Base-by-base conservation (phyloP, 805 yeast genomes). In the Ogataea trehalophila region DNA sequence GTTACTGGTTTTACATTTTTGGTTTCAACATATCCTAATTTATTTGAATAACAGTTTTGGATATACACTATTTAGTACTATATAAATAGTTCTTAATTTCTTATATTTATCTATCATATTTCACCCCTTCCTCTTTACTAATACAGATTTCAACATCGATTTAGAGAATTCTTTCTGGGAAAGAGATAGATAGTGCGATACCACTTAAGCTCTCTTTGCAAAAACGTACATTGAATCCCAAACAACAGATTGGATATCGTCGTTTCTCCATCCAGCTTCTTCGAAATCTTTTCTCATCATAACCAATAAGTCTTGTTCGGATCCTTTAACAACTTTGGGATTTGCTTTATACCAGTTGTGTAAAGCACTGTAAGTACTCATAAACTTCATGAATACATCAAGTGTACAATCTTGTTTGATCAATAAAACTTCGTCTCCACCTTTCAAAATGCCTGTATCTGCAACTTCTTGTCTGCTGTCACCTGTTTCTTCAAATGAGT, bases 211-310 rank as follows among this genome's bases (percentile, higher is more conserved):
- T 51, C 62, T 62, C 46, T 65, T 64, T 6, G 81, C 78, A 57
- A 80, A 70, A 4, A 74, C 70, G 57, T 77, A 79, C 34, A 77
- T 75, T 0, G 87, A 79, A 2, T 76, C 77, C 79, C 82, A 81
- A 18, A 74, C 72, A 14, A 76, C 67, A n/a, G 69, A 69, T 20
- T 78, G 52, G 26, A 64, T 63, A 0, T 70, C 66, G n/a, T 66
- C 67, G 18, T 69, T 71, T 14, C 63, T 61, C 77, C 86, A 76
- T 4, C 76, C 76, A 15, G 56, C 59, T 14, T 46, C 42, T 3
- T 36, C 37, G 11, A 59, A 43, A 17, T 60, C 62, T 2, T 53
- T 46, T 39, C 46, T 48, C 57, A 60, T 49, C 17, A 52, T 37
- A 11, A 39, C 48, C 31, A 56, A 49, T 13, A 60, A 33, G 41